Conservation (phyloP, 169 alveolate genomes). For the Plasmodium knowlesi region DNA sequence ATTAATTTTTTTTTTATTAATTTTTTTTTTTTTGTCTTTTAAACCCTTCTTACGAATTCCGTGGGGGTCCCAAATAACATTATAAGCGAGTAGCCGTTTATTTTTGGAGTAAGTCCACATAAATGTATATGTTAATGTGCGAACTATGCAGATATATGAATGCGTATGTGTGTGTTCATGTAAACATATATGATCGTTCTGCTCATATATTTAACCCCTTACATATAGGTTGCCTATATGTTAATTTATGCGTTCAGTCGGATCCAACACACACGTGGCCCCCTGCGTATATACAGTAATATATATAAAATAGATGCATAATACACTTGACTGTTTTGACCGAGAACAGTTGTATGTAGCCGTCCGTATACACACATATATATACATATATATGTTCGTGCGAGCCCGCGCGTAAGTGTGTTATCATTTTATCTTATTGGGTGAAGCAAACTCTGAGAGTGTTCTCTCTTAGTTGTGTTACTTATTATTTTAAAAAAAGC, state of each 20-base stretch:
- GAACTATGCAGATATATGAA: neutral
- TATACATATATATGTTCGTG: neutral
- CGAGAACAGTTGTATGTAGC: neutral
- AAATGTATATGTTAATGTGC: slow-evolving; percentile 9
- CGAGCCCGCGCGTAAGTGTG: neutral
- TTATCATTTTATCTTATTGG: neutral
- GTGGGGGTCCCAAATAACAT: neutral
- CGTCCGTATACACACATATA: neutral
- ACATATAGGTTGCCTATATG: neutral
- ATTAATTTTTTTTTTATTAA: neutral
- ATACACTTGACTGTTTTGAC: neutral
- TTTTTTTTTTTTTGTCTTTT: slow-evolving; percentile 30
- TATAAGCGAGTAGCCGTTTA: neutral
- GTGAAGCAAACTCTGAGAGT: neutral
- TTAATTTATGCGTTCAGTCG: neutral
- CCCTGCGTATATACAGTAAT: neutral
- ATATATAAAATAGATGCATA: neutral
- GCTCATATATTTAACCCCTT: neutral
- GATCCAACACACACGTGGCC: neutral
- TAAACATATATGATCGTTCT: slow-evolving; percentile 9
- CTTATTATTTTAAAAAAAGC: slow-evolving; percentile 17
- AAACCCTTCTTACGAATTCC: slow-evolving; percentile 6
- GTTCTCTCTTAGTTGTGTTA: neutral
- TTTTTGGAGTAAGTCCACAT: neutral
- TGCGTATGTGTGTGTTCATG: neutral